Conservation (phyloP, 768 basidiomycete species). For the Boletus tylopilopsis region DNA sequence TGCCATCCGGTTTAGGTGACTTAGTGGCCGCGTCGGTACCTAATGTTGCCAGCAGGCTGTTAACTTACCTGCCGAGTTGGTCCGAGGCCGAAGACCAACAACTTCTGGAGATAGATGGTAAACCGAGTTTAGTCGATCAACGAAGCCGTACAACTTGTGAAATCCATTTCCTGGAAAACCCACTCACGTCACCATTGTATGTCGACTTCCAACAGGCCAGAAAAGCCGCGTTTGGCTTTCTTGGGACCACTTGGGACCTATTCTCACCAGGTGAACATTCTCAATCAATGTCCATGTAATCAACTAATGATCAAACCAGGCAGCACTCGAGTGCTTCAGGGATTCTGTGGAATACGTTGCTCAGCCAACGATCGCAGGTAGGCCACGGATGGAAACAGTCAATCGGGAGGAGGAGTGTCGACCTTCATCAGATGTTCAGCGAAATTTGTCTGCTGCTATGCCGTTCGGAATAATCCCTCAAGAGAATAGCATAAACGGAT, state of each 20-base stretch:
- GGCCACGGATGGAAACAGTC: constrained; percentile 8
- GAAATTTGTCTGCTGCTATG: constrained; percentile 41
- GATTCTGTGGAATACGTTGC: constrained; percentile 41
- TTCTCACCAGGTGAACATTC: constrained; percentile 51
- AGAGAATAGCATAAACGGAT: constrained; percentile 75
- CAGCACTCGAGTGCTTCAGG: constrained; percentile 45
- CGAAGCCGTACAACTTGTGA: no score
- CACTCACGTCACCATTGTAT: constrained; percentile 10
- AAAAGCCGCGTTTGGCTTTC: constrained; percentile 41
- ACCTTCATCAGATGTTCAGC: constrained; percentile 51
- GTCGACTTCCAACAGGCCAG: constrained; percentile 3
- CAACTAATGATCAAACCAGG: constrained; percentile 35
- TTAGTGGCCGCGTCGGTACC: no score
- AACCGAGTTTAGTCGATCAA: no score
- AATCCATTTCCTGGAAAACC: no score
- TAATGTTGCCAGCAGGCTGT: no score
- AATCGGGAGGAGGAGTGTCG: not conserved
- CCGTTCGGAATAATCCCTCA: constrained; percentile 69
- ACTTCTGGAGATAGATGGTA: no score
- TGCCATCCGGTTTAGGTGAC: no score
- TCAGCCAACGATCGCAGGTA: constrained; percentile 39
- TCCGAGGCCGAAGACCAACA: no score
- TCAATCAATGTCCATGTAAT: not conserved
- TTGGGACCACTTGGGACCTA: constrained; percentile 72
- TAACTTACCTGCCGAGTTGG: no score